phyloP scores from a whole-genome alignment of 768 basidiomycete species.

The Russula compacta region DNA sequence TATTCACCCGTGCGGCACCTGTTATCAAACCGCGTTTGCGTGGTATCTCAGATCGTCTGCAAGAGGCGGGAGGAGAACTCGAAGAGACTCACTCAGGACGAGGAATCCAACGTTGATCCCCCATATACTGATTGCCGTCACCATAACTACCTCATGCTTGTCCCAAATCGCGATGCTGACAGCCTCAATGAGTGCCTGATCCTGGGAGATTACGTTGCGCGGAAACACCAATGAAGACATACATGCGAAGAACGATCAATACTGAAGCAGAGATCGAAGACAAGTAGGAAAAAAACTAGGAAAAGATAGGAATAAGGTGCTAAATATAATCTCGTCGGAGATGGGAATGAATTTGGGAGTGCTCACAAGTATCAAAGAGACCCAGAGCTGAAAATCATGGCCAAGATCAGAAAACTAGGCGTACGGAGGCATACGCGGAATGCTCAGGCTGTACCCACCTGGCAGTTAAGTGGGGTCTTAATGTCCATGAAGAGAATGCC shows the following conservation, averaged over 20 bases:
- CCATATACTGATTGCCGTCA: neutral
- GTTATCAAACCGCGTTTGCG: neutral
- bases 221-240: neutral
- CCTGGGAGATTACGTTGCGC: neutral
- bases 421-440: neutral
- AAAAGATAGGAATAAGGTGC: neutral
- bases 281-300: neutral
- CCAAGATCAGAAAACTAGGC: neutral
- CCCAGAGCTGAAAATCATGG: neutral
- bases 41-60: too few relatives aligned
- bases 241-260: slow-evolving; percentile 8
- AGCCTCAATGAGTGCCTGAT: neutral
- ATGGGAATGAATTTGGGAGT: neutral
- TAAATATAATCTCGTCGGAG: neutral
- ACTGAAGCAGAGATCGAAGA: neutral
- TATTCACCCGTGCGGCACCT: neutral
- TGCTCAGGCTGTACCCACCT: neutral
- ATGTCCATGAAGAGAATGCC: neutral
- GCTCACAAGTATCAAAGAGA: neutral
- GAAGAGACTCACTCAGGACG: neutral
- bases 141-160: neutral
- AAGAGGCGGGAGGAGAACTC: too few relatives aligned
- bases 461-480: neutral
- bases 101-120: neutral
- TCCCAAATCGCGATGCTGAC: slow-evolving; percentile 7